These are phyloP conservation scores for Pistacia integerrima DNA, from an alignment of 345 rosid species.

Conservation along the genomic window DNA sequence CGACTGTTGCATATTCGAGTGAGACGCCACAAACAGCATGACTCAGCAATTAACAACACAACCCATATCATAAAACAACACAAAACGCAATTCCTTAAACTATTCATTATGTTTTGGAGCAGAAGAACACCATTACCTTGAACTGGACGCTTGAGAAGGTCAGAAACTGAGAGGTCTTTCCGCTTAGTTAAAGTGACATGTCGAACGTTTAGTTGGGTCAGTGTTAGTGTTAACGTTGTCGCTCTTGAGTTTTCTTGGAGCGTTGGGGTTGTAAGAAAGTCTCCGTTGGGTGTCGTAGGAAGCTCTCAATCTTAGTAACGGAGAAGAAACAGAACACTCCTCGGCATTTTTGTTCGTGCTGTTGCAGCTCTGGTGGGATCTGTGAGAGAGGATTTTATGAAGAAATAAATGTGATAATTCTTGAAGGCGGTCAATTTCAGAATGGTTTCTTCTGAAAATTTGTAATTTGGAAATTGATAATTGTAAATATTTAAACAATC, in stretches of 20 bases:
- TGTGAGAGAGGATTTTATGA: background rate
- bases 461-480: too few species aligned
- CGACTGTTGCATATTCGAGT: background rate
- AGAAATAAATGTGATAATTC: too few species aligned
- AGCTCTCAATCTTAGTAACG: constrained; percentile 44
- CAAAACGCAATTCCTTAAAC: background rate
- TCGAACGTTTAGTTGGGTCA: constrained; percentile 25
- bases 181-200: constrained; percentile 33
- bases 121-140: constrained; percentile 42
- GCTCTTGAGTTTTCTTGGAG: constrained; percentile 49
- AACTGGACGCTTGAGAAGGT: constrained; percentile 57
- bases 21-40: background rate
- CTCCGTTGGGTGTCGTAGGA: constrained; percentile 72
- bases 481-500: too few species aligned
- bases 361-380: too few species aligned
- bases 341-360: background rate
- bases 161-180: constrained; percentile 41
- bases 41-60: background rate
- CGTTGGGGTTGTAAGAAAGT: constrained; percentile 69
- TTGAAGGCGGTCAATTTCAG: too few species aligned
- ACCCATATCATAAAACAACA: too few species aligned
- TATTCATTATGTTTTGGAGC: too few species aligned
- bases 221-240: too few species aligned
- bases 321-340: background rate
- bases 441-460: too few species aligned